phyloP scores from a whole-genome alignment of 305 asterid genomes.

The Solanum hybrid region DNA sequence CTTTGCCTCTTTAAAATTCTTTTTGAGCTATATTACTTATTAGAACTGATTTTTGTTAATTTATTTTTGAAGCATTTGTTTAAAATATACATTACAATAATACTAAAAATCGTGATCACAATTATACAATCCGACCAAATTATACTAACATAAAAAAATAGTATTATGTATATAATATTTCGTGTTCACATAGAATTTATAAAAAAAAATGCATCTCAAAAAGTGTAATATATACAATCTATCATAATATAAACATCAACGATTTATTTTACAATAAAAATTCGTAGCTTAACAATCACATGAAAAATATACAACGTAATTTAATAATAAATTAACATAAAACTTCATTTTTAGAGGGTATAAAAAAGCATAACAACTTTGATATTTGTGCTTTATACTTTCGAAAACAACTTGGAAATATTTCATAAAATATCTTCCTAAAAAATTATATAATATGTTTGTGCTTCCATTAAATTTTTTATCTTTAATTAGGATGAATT shows the following conservation, averaged over 20 bases:
- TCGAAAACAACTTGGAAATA: not conserved
- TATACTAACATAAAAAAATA: not conserved
- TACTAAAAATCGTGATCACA: not conserved
- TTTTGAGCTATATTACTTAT: not conserved
- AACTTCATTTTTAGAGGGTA: not conserved
- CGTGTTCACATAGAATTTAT: not conserved
- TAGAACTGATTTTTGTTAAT: not conserved
- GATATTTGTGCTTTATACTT: not conserved
- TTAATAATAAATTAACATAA: not conserved
- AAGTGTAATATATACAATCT: not conserved
- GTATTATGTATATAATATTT: not conserved
- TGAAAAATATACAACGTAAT: not conserved
- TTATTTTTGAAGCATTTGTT: not conserved
- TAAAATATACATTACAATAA: not conserved
- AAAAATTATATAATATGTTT: not conserved
- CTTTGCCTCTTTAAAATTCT: not conserved
- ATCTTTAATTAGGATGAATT: not conserved
- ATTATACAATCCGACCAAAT: not conserved
- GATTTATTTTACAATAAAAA: accelerated
- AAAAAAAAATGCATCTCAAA: accelerated
- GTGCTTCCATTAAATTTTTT: not conserved
- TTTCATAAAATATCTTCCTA: not conserved
- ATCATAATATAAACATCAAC: not conserved
- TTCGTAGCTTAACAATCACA: not conserved
- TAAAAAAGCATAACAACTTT: not conserved